Evolutionary conservation across 805 yeast species (phyloP), one percentile per base, ranked within the genome.

Genomic region (Grigorovia jiainica): DNA sequence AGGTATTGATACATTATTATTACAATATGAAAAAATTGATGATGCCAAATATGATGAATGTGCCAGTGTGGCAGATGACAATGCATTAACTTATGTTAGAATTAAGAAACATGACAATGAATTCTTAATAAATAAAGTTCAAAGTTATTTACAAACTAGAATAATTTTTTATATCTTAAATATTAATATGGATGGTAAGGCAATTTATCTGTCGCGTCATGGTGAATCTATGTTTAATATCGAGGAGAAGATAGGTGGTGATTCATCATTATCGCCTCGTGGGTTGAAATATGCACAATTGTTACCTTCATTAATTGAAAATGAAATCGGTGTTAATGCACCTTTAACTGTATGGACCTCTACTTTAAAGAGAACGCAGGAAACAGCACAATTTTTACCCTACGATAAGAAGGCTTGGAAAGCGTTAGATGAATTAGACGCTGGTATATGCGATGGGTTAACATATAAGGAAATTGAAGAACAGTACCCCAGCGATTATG

Each of bases 151-250:
- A 55, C 95, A 92, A 61, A 79, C 90, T 46, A 76, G 97, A 52
- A 87, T 90, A 47, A 97, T 89, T 18, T 92, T 87, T 64, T 90
- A 87, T 58, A 85, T 92, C 36, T 87, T 90, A 95, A 92, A 92
- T 57, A 68, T 92, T 51, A 97, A 89, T 61, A 84, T 87, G 53
- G 84, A 86, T 58, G 95, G 95, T 20, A 75, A 97, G 47, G 75
- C 82, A 47, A 87, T 90, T 47, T 90, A 95, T 89, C 71, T 90
- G 37, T 84, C 95, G 38, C 76, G 97, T 51, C 98, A 90, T 57
- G 98, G 98, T 20, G 98, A 90, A 65, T 82, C 95, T 2, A 79
- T 78, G 58, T 92, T 80, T 66, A 90, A 90, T 60, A 70, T 92
- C 45, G 87, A 87, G 38, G 97, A 97, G 23, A 86, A 87, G 61